Conservation (phyloP, 331 rosid species). For the Dryas integrifolia region DNA sequence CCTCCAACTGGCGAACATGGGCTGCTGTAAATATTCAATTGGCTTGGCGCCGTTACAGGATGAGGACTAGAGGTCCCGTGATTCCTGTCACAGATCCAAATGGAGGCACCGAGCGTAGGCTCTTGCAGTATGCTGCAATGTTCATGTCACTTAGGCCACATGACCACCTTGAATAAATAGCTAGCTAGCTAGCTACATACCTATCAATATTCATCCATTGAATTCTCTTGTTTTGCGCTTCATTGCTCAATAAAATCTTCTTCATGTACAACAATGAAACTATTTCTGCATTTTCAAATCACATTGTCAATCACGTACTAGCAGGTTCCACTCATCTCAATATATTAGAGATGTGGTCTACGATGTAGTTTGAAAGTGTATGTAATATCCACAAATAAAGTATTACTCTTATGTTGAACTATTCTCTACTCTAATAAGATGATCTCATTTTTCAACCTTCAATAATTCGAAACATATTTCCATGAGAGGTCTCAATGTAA, state of each 20-base stretch:
- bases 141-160: slow-evolving; percentile 96
- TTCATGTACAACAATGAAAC: not conserved
- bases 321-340: too few species aligned
- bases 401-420: too few species aligned
- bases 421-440: too few species aligned
- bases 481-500: too few species aligned
- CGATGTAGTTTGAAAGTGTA: too few species aligned
- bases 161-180: slow-evolving; percentile 75
- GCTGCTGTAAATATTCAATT: slow-evolving; percentile 86
- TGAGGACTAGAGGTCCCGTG: slow-evolving; percentile 82
- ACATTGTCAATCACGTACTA: not conserved
- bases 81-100: slow-evolving; percentile 44
- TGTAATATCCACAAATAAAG: too few species aligned
- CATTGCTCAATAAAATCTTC: not conserved
- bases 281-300: not conserved
- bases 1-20: slow-evolving; percentile 99
- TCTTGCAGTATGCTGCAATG: slow-evolving; percentile 92
- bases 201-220: not conserved
- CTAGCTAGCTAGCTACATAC: not conserved
- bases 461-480: too few species aligned
- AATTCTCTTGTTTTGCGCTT: not conserved
- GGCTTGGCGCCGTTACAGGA: slow-evolving; percentile 73
- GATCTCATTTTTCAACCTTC: too few species aligned
- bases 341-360: too few species aligned
- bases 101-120: slow-evolving; percentile 57